Base-by-base conservation (phyloP, 1,284 basidiomycete species). In the Apiotrichum domesticum region DNA sequence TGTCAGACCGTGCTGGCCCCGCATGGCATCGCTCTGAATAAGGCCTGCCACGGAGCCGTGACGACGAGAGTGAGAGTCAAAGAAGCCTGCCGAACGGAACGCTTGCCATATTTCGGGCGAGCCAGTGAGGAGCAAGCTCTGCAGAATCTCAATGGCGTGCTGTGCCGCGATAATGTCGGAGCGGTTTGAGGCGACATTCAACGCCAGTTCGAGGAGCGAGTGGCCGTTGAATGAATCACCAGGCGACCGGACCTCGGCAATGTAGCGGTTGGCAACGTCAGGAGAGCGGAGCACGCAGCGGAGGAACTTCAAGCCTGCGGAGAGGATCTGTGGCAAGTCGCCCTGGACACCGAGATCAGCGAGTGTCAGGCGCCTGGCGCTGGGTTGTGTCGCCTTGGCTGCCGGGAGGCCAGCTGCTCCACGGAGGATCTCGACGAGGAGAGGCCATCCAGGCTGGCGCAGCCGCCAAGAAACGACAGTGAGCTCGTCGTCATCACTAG, bases 361-460 rank as follows among this genome's bases (percentile, higher is more conserved):
- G 2, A 74, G 62, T 0, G 64, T 56, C 8, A 74, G 55, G n/a
- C 42, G 46, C 40, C 56, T 56, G 8, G 47, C 45, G 9, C 35
- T 42, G 10, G 15, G n/a, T 0, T n/a, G n/a, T 7, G 50, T 44
- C 0, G 32, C 53, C n/a, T 66, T 63, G 10, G 57, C 50, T 1
- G 59, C 37, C 6, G 60, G 51, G n/a, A 69, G 48, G 4, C 68
- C 67, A 0, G 63, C 61, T 4, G 68, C 67, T 3, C 63, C 66
- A 14, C 68, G 61, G 10, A 74, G 56, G 11, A 72, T 66, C 37
- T 72, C 68, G 9, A 72, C 50, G 7, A 75, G 53, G 6, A 74
- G 51, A 3, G 54, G 43, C 71, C 71, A 73, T 0, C 61, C 68
- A 4, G 65, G 58, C 40, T 66, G 49, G 35, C 56, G 64, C 32